A percentile compares a stretch with the other conserved stretches of the same genome.
These are phyloP conservation scores for Ceratobasidium sp. DNA, from an alignment of 1,284 basidiomycete species.

Conservation along the genomic window DNA sequence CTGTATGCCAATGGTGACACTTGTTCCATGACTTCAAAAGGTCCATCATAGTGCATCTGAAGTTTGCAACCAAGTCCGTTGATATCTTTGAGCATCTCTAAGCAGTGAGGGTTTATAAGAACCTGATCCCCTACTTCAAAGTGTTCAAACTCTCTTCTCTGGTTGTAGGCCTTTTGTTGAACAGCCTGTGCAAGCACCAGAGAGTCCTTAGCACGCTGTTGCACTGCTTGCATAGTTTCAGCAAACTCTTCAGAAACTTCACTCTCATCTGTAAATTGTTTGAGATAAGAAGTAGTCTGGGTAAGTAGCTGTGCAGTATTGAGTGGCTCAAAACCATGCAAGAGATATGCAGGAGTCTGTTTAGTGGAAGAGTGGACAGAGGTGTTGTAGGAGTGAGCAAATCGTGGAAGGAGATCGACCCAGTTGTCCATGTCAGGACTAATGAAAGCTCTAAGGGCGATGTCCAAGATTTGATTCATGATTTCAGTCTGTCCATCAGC, in stretches of 20 bases:
- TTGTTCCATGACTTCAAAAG: slow-evolving; percentile 47
- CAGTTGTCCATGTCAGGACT: too few relatives aligned
- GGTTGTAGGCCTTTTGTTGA: slow-evolving; percentile 43
- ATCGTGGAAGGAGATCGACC: slow-evolving; percentile 39
- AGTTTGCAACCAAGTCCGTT: slow-evolving; percentile 48
- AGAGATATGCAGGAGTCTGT: slow-evolving; percentile 41
- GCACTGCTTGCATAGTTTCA: slow-evolving; percentile 29
- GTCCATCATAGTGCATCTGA: slow-evolving; percentile 46
- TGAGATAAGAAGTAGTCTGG: background rate
- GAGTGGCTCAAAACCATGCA: slow-evolving; percentile 43
- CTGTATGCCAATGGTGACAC: slow-evolving; percentile 47
- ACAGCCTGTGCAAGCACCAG: slow-evolving; percentile 39
- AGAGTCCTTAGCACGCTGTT: slow-evolving; percentile 39
- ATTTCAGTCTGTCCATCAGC: slow-evolving; percentile 50
- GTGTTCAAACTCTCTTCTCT: slow-evolving; percentile 25
- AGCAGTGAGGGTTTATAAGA: slow-evolving; percentile 48
- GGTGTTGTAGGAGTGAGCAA: slow-evolving; percentile 46
- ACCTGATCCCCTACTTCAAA: slow-evolving; percentile 46
- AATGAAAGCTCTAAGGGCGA: slow-evolving; percentile 38
- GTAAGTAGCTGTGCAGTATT: background rate
- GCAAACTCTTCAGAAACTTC: slow-evolving; percentile 33
- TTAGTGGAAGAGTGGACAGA: slow-evolving; percentile 41
- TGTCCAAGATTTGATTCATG: slow-evolving; percentile 43
- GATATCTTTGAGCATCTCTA: slow-evolving; percentile 43
- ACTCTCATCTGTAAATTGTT: slow-evolving; percentile 27